These are phyloP conservation scores for Akanthomyces lecanii DNA, from an alignment of 2,329 filamentous ascomycete species.

Conservation along the genomic window DNA sequence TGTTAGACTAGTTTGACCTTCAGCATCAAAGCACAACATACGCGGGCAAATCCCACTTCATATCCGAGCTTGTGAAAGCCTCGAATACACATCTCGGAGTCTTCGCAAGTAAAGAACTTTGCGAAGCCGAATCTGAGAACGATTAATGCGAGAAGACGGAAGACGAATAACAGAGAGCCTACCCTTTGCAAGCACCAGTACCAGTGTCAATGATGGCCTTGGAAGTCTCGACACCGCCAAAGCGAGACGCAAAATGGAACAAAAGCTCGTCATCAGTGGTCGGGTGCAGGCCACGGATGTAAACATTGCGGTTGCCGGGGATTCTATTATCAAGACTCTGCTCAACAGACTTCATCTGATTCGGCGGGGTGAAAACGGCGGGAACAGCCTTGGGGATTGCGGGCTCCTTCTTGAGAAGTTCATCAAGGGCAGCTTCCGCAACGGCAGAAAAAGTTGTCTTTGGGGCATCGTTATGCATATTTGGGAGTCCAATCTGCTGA, in stretches of 20 bases:
- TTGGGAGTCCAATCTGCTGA: constrained; percentile 48
- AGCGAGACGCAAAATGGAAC: constrained; percentile 75
- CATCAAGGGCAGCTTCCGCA: constrained; percentile 54
- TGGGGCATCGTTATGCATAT: constrained; percentile 37
- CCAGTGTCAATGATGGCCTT: constrained; percentile 97
- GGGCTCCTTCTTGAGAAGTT: constrained; percentile 70
- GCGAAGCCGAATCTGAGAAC: constrained; percentile 84
- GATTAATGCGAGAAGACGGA: constrained; percentile 26
- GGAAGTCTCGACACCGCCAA: constrained; percentile 90
- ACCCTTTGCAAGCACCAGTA: constrained; percentile 96
- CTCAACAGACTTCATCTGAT: constrained; percentile 83
- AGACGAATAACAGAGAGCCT: constrained; percentile 26
- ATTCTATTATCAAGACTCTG: constrained; percentile 92
- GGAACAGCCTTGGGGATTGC: constrained; percentile 83
- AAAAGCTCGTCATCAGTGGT: constrained; percentile 92
- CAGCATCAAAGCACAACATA: constrained; percentile 38
- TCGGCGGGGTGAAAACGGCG: constrained; percentile 78
- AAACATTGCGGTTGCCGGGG: constrained; percentile 91
- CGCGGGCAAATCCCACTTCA: constrained; percentile 93
- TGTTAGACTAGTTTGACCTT: constrained; percentile 19
- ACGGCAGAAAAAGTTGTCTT: constrained; percentile 40
- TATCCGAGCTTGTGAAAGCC: constrained; percentile 93
- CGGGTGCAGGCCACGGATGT: constrained; percentile 92
- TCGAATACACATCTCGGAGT: constrained; percentile 93
- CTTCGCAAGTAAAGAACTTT: constrained; percentile 81